These are phyloP conservation scores for Nowakowskiella sp. DNA, from an alignment of 192 early-diverging fungal species.

Conservation along the genomic window DNA sequence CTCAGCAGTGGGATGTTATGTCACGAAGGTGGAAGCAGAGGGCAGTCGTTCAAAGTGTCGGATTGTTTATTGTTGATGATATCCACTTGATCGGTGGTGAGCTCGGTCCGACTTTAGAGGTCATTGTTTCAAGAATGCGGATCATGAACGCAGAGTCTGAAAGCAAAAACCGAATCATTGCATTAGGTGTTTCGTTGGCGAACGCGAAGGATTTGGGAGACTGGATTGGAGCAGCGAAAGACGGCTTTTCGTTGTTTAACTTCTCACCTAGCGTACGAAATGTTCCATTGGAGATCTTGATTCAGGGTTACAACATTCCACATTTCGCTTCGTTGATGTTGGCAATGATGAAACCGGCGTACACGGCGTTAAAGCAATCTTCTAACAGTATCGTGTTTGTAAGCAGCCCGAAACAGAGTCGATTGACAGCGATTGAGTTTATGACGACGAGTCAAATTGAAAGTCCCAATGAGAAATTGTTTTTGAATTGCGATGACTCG, in stretches of 20 bases:
- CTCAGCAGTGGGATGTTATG: slow-evolving; percentile 88
- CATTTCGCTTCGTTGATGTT: slow-evolving; percentile 96
- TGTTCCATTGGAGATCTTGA: slow-evolving; percentile 89
- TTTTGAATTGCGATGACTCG: slow-evolving; percentile 59
- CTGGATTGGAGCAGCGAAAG: slow-evolving; percentile 88
- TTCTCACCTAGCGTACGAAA: slow-evolving; percentile 91
- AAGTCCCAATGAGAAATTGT: slow-evolving; percentile 38
- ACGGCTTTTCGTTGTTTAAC: slow-evolving; percentile 70
- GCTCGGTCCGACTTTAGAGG: slow-evolving; percentile 83
- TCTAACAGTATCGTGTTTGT: slow-evolving; percentile 81
- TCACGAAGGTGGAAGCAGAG: slow-evolving; percentile 94
- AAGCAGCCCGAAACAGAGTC: slow-evolving; percentile 78
- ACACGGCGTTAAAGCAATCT: slow-evolving; percentile 64
- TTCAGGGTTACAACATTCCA: slow-evolving; percentile 83
- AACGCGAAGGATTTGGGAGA: slow-evolving; percentile 98
- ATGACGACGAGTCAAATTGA: slow-evolving; percentile 42
- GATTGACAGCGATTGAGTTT: slow-evolving; percentile 78
- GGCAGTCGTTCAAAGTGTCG: slow-evolving; percentile 82
- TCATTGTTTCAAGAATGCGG: slow-evolving; percentile 88
- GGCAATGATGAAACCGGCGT: slow-evolving; percentile 82
- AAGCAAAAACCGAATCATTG: slow-evolving; percentile 83
- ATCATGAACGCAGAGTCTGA: slow-evolving; percentile 76
- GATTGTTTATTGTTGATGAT: slow-evolving; percentile 88
- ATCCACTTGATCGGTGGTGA: slow-evolving; percentile 89
- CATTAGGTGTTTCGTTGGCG: slow-evolving; percentile 78